These are phyloP conservation scores for Chalaropsis ovoidea DNA, from an alignment of 2,329 filamentous ascomycete species.

Conservation along the genomic window DNA sequence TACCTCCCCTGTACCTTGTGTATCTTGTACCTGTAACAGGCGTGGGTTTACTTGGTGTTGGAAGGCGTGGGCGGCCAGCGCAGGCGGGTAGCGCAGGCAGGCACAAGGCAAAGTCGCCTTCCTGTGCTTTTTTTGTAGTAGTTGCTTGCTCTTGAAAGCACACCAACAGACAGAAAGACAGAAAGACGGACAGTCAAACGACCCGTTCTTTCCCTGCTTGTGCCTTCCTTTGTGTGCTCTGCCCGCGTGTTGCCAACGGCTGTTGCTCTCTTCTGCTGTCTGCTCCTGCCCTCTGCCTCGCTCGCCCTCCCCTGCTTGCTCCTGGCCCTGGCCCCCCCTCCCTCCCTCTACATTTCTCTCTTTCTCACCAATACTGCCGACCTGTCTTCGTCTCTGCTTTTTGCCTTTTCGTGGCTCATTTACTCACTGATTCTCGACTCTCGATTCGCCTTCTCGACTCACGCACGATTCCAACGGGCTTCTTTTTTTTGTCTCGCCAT, in stretches of 20 bases:
- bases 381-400: background rate
- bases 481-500: background rate
- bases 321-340: background rate
- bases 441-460: background rate
- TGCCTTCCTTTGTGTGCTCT: background rate
- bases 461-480: background rate
- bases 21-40: background rate
- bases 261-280: background rate
- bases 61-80: background rate
- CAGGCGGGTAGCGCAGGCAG: background rate
- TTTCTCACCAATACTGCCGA: background rate
- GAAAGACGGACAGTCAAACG: background rate
- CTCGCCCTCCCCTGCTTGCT: background rate
- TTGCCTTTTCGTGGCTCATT: background rate
- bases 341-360: slow-evolving; percentile 8
- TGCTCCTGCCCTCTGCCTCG: background rate
- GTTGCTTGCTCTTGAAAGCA: too few relatives aligned
- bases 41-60: background rate
- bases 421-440: background rate
- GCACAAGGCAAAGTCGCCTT: too few relatives aligned
- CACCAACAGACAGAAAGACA: too few relatives aligned
- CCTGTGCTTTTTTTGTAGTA: too few relatives aligned
- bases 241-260: too few relatives aligned
- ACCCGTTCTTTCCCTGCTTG: slow-evolving; percentile 7
- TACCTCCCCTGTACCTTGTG: background rate